Evolutionary conservation across 352 stramenopile species (phyloP).

Genomic region (Pythium aristosporum): DNA sequence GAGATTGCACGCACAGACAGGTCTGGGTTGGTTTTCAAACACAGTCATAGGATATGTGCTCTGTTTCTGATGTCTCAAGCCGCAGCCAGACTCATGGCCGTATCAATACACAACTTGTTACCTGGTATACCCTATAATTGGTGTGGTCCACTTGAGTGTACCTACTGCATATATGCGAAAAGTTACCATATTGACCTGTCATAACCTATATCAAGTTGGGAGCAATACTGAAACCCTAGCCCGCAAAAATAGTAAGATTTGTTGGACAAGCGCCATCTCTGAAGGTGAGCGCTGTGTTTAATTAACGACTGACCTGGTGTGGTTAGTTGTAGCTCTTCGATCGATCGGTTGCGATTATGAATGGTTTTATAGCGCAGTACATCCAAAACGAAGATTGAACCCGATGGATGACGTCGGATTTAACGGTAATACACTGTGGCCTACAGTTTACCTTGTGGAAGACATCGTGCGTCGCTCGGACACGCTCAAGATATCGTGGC

Average conservation of each 20-base stretch:
- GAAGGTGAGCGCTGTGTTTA: background rate
- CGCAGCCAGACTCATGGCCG: no score
- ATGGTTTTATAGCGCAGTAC: no score
- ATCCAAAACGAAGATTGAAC: no score
- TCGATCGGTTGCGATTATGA: no score
- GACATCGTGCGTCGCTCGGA: no score
- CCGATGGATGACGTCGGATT: no score
- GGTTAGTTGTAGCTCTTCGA: background rate
- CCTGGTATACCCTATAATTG: background rate
- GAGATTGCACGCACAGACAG: no score
- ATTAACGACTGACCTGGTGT: background rate
- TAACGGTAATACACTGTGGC: no score
- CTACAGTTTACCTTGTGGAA: no score
- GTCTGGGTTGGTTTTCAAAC: background rate
- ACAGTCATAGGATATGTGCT: background rate
- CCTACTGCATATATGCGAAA: background rate
- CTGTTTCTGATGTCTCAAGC: background rate
- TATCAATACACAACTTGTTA: background rate
- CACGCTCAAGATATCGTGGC: no score
- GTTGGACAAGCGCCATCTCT: background rate
- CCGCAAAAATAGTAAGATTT: no score
- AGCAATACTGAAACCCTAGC: slow-evolving; percentile 4
- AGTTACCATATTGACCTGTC: background rate
- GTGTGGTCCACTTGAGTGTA: slow-evolving; percentile 5
- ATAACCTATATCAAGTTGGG: slow-evolving; percentile 3